Conservation (phyloP, 129 eudicot species). For the Scalesia atractyloides region DNA sequence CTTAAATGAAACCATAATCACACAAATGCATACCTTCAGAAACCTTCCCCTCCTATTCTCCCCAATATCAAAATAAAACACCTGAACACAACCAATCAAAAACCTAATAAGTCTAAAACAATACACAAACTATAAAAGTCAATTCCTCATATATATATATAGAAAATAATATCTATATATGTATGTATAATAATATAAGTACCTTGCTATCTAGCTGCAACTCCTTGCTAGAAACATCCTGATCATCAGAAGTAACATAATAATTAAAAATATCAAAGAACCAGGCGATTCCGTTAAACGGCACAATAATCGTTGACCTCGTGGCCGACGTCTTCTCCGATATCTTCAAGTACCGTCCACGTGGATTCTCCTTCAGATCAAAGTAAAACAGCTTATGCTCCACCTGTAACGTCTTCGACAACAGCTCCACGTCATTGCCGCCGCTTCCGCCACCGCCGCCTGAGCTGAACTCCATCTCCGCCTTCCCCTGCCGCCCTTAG, state of each 20-base stretch:
- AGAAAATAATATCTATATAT: no score
- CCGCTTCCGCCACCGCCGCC: constrained; percentile 54
- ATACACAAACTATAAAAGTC: constrained; percentile 2
- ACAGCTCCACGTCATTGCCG: constrained; percentile 80
- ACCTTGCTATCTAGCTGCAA: constrained; percentile 97
- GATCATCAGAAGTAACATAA: constrained; percentile 80
- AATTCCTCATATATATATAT: constrained; percentile 4
- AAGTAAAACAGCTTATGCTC: constrained; percentile 98
- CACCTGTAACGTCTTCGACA: constrained; percentile 93
- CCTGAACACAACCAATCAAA: constrained; percentile 47
- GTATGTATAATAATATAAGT: neutral
- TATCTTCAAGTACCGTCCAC: constrained; percentile 91
- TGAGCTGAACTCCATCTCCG: constrained; percentile 72
- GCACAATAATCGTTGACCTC: constrained; percentile 92
- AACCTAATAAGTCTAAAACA: neutral
- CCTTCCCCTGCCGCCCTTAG: constrained; percentile 17
- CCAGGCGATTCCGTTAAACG: constrained; percentile 89
- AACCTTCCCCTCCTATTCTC: constrained; percentile 96
- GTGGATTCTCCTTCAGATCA: constrained; percentile 96
- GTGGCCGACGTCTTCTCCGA: constrained; percentile 98
- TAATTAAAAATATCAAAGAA: constrained; percentile 96
- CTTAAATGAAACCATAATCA: neutral
- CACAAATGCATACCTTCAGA: constrained; percentile 58
- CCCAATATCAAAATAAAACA: constrained; percentile 93
- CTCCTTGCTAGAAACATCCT: constrained; percentile 85